Evolutionary conservation across 164 flowering plant genomes (phyloP).

Genomic region (Berberis thunbergii): DNA sequence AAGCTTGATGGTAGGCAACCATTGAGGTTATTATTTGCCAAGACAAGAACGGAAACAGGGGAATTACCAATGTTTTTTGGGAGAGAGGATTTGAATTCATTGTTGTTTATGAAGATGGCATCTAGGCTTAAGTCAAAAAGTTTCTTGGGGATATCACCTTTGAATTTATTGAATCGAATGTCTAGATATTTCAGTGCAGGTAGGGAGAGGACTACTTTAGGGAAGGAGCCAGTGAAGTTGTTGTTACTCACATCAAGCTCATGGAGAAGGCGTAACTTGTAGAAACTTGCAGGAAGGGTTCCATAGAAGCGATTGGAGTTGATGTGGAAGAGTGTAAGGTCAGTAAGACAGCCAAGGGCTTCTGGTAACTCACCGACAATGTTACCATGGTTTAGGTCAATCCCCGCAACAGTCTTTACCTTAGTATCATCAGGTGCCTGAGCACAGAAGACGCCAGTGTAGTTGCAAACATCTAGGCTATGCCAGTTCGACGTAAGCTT

Average conservation of each 20-base stretch:
- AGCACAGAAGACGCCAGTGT: constrained; percentile 76
- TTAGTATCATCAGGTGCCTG: constrained; percentile 50
- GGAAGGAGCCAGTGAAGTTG: constrained; percentile 43
- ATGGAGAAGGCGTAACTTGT: constrained; percentile 29
- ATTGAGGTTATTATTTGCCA: constrained; percentile 39
- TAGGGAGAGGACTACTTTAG: constrained; percentile 36
- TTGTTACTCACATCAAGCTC: constrained; percentile 83
- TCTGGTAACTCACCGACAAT: constrained; percentile 50
- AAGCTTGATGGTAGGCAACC: constrained; percentile 43
- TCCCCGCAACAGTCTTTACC: constrained; percentile 58
- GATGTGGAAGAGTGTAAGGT: constrained; percentile 65
- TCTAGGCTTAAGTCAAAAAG: constrained; percentile 59
- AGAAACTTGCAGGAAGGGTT: constrained; percentile 34
- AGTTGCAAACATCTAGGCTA: constrained; percentile 57
- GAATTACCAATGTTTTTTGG: constrained; percentile 62
- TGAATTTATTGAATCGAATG: constrained; percentile 53
- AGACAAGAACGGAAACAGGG: constrained; percentile 53
- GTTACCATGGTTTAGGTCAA: constrained; percentile 64
- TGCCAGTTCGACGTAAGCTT: constrained; percentile 54
- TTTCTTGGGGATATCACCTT: constrained; percentile 41
- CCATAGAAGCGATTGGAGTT: constrained; percentile 63
- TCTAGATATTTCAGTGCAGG: constrained; percentile 54
- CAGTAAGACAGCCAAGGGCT: constrained; percentile 58
- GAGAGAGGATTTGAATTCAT: constrained; percentile 32
- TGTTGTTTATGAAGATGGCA: constrained; percentile 74